Evolutionary conservation across 2,329 filamentous ascomycete species (phyloP).

Genomic region (Penicillium sp.): DNA sequence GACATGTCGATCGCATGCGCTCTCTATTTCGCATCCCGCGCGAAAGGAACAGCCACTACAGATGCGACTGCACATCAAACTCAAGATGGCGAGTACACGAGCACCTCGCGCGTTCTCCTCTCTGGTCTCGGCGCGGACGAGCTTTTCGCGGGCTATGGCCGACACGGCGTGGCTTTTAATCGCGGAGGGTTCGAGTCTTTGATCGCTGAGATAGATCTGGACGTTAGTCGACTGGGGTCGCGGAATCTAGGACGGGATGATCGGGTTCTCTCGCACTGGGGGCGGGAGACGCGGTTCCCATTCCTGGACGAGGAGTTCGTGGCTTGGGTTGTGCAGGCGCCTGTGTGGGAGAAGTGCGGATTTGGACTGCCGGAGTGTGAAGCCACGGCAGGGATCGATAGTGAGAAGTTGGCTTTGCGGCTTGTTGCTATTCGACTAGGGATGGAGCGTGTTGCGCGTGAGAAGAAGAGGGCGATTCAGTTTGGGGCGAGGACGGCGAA

Average conservation of each 20-base stretch:
- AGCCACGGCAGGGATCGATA: constrained; percentile 46
- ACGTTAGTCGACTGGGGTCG: constrained; percentile 82
- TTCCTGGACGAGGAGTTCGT: constrained; percentile 87
- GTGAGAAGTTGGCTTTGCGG: constrained; percentile 79
- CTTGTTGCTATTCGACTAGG: constrained; percentile 74
- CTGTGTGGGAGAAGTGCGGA: constrained; percentile 85
- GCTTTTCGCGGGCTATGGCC: constrained; percentile 88
- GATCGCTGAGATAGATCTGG: constrained; percentile 78
- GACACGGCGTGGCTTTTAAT: constrained; percentile 76
- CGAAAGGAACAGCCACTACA: constrained; percentile 54
- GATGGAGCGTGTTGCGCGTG: constrained; percentile 70
- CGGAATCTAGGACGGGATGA: constrained; percentile 96
- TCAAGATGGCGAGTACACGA: constrained; percentile 54
- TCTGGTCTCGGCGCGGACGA: constrained; percentile 96
- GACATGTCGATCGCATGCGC: constrained; percentile 92
- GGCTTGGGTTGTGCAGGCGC: constrained; percentile 72
- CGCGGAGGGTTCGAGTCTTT: constrained; percentile 70
- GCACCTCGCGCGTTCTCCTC: constrained; percentile 77
- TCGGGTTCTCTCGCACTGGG: constrained; percentile 85
- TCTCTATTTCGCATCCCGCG: constrained; percentile 91
- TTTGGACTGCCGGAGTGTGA: constrained; percentile 60
- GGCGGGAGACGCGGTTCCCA: constrained; percentile 84
- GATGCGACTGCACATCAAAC: constrained; percentile 8
- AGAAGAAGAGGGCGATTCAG: constrained; percentile 92
- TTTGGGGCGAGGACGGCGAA: constrained; percentile 82